phyloP scores from a whole-genome alignment of 495 filamentous ascomycete genomes.

The Aspergillus leporis region DNA sequence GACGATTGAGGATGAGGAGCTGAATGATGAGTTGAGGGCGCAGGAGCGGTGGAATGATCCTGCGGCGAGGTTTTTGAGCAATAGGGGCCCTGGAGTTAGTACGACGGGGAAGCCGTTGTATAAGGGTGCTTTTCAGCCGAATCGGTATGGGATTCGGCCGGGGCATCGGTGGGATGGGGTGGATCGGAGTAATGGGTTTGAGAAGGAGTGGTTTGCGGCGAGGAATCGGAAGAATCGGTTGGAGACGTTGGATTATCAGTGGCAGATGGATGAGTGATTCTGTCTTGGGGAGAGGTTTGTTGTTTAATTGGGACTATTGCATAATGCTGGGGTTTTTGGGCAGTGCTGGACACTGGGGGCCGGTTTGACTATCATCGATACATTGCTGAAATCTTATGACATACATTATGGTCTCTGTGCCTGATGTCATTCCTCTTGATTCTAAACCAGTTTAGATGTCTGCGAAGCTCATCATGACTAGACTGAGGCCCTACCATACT shows the following conservation, averaged over 20 bases:
- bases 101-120: constrained; percentile 73
- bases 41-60: constrained; percentile 89
- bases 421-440: background rate
- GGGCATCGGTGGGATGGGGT: constrained; percentile 98
- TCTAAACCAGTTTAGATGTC: background rate
- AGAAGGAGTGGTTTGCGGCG: constrained; percentile 90
- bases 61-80: constrained; percentile 74
- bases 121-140: constrained; percentile 75
- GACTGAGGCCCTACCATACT: no score
- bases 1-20: constrained; percentile 72
- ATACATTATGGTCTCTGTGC: no score
- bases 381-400: background rate
- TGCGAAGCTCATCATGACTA: no score
- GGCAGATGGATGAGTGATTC: constrained; percentile 88
- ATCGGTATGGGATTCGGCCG: constrained; percentile 91
- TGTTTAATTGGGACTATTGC: no score
- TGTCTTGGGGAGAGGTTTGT: no score
- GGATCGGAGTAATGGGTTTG: constrained; percentile 90
- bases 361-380: background rate
- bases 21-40: constrained; percentile 82
- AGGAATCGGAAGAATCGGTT: constrained; percentile 72
- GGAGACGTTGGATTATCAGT: constrained; percentile 82
- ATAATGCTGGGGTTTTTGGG: constrained; percentile 7
- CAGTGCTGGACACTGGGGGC: constrained; percentile 27
- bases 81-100: constrained; percentile 41